Percentiles rank a stretch among this genome's conserved stretches.
Evolutionary conservation across 495 filamentous ascomycete genomes (phyloP).

Genomic region (Penicillium paxilli): DNA sequence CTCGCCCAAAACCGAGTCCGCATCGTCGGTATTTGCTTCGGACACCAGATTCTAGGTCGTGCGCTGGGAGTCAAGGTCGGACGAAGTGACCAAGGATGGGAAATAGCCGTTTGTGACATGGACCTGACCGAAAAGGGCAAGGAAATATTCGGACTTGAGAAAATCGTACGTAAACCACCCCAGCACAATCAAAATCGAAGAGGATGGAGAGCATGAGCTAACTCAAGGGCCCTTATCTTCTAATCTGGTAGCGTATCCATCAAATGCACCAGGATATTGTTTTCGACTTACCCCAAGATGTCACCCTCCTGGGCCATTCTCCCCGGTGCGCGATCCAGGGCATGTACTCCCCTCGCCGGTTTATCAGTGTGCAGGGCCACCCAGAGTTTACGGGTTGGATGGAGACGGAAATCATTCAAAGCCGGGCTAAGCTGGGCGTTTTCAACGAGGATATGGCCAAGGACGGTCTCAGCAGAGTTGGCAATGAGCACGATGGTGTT

Average conservation of each 20-base stretch:
- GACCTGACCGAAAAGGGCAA: conserved; percentile 69
- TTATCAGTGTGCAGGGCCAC: conserved; percentile 87
- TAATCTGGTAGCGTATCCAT: conserved; percentile 62
- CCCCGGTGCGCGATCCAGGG: conserved; percentile 72
- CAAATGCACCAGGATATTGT: conserved; percentile 92
- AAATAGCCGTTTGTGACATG: conserved; percentile 71
- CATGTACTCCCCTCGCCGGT: conserved; percentile 65
- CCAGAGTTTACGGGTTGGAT: conserved; percentile 84
- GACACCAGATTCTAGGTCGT: conserved; percentile 84
- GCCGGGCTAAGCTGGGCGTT: conserved; percentile 60
- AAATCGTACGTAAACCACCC: conserved; percentile 56
- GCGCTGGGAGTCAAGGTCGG: conserved; percentile 70
- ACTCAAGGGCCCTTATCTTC: conserved; percentile 3
- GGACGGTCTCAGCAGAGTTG: conserved; percentile 66
- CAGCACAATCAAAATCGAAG: neutral
- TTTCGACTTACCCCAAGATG: conserved; percentile 59
- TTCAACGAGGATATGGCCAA: conserved; percentile 63
- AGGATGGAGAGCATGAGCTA: neutral
- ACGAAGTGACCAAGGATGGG: conserved; percentile 74
- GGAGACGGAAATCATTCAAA: conserved; percentile 64
- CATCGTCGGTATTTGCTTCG: conserved; percentile 84
- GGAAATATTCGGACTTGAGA: conserved; percentile 68
- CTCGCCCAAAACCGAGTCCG: conserved; percentile 60
- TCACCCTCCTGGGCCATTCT: conserved; percentile 65
- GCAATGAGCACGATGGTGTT: conserved; percentile 72